Evolutionary conservation across 768 basidiomycete genomes (phyloP).

Genomic region (Cubamyces lactineus): DNA sequence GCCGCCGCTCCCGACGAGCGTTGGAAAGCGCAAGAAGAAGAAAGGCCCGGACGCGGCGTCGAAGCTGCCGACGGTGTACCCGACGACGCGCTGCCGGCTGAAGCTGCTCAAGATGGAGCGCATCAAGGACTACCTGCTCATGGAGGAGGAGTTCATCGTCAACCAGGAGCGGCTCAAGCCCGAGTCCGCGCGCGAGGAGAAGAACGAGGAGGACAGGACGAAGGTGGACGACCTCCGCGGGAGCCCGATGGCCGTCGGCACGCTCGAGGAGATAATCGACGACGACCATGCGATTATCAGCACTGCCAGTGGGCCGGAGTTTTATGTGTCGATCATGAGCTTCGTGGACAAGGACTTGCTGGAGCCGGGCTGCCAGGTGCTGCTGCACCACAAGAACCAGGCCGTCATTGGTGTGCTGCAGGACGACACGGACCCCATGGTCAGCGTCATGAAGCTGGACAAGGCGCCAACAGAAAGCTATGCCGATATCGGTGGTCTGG

Average conservation of each 20-base stretch:
- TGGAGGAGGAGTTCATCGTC: conserved; percentile 94
- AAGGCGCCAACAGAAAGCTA: conserved; percentile 99
- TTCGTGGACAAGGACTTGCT: conserved; percentile 98
- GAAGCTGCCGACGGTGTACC: conserved; percentile 90
- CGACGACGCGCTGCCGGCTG: conserved; percentile 93
- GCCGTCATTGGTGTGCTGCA: conserved; percentile 94
- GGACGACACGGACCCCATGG: conserved; percentile 94
- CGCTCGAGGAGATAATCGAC: conserved; percentile 96
- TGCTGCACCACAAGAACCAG: conserved; percentile 95
- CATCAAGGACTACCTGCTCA: conserved; percentile 95
- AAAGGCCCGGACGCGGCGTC: conserved; percentile 89
- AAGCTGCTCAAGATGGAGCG: conserved; percentile 96
- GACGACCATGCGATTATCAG: conserved; percentile 99
- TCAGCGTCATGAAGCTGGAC: conserved; percentile 98
- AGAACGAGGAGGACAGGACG: conserved; percentile 92
- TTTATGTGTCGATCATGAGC: conserved; percentile 96
- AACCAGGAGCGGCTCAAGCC: conserved; percentile 93
- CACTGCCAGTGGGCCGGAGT: conserved; percentile 92
- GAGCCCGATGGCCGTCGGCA: conserved; percentile 97
- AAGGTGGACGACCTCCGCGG: conserved; percentile 94
- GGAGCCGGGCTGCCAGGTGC: conserved; percentile 93
- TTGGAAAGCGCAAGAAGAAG: conserved; percentile 92
- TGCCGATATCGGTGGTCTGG: conserved; percentile 96
- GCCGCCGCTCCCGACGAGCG: conserved; percentile 93
- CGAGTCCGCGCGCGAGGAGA: conserved; percentile 86